Conservation (phyloP, 306 rosid genomes). For the Acacia confusa region DNA sequence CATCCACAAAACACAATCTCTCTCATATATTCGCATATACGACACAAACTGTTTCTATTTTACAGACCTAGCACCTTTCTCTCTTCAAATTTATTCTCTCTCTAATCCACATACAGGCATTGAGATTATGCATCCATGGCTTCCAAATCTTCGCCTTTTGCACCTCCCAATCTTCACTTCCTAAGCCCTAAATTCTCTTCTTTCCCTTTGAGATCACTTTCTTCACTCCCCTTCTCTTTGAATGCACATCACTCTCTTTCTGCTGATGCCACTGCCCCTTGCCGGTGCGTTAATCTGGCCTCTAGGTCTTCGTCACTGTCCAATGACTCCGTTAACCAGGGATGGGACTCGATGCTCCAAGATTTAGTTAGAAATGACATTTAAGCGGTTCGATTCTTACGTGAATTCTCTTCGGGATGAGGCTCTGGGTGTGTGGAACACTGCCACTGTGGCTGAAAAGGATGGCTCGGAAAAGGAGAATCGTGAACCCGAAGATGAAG, state of each 20-base stretch:
- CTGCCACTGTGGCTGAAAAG: constrained; percentile 7
- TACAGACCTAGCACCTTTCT: not conserved
- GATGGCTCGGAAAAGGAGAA: not conserved
- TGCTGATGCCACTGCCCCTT: no score
- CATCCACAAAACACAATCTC: not conserved
- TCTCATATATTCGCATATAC: not conserved
- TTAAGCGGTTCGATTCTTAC: constrained; percentile 59
- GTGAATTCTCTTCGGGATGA: constrained; percentile 34
- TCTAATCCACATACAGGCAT: no score
- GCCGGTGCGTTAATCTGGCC: no score
- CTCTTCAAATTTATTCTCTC: not conserved
- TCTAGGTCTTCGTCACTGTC: constrained; percentile 46
- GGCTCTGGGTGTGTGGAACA: not conserved
- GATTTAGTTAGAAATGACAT: constrained; percentile 46
- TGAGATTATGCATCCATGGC: no score
- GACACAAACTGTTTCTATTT: not conserved
- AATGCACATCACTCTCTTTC: no score
- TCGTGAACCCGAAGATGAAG: no score
- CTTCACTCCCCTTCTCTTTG: no score
- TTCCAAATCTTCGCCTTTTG: no score
- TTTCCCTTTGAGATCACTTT: no score
- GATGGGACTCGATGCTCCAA: constrained; percentile 65
- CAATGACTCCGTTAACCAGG: constrained; percentile 39
- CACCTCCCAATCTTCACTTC: no score
- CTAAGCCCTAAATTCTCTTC: no score